phyloP scores from a whole-genome alignment of 1,284 basidiomycete genomes.

The Ceratobasidium sp. region DNA sequence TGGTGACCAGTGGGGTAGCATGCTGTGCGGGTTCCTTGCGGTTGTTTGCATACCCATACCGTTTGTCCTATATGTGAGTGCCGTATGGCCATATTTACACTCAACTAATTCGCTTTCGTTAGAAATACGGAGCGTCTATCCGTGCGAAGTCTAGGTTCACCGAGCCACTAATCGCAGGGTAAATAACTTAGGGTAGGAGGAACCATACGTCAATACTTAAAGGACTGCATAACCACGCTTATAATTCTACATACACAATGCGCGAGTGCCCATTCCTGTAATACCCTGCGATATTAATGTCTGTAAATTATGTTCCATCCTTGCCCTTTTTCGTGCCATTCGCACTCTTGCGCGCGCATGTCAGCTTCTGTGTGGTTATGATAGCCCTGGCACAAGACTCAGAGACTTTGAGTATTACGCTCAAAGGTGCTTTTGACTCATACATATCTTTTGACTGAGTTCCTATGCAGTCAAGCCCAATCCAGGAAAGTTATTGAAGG shows the following conservation, averaged over 20 bases:
- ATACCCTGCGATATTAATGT: no score
- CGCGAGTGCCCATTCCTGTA: no score
- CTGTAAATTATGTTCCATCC: no score
- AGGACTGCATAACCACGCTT: no score
- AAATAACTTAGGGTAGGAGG: background rate
- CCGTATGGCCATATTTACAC: background rate
- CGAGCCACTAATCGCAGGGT: background rate
- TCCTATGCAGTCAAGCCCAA: no score
- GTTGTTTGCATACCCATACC: constrained; percentile 63
- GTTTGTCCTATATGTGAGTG: constrained; percentile 54
- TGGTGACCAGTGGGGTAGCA: constrained; percentile 70
- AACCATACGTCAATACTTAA: no score
- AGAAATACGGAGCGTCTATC: constrained; percentile 66
- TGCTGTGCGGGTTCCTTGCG: constrained; percentile 65
- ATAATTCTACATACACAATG: no score
- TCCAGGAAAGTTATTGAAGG: no score
- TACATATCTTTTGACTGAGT: no score
- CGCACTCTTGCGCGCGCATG: background rate
- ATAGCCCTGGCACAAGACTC: background rate
- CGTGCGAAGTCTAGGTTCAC: constrained; percentile 57
- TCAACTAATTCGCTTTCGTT: background rate
- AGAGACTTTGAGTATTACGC: no score
- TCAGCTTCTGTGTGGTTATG: background rate
- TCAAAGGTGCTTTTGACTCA: no score
- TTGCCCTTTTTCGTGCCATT: no score